phyloP scores from a whole-genome alignment of 768 basidiomycete genomes.

The Pholiota microspora region DNA sequence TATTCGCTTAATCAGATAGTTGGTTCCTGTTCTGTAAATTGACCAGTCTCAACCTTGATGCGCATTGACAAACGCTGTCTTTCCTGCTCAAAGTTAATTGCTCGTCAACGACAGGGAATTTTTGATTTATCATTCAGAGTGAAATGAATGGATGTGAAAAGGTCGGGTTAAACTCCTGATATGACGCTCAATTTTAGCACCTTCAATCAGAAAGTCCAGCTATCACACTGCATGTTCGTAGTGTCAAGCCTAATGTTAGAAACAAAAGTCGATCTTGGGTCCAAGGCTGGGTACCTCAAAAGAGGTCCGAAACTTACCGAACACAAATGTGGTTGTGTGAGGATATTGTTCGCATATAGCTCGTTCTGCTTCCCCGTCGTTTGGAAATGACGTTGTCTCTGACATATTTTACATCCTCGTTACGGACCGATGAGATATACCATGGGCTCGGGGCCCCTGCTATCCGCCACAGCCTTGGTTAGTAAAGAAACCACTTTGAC shows the following conservation, averaged over 20 bases:
- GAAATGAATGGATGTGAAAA: conserved; percentile 3
- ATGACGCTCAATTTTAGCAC: neutral
- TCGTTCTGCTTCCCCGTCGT: conserved; percentile 1
- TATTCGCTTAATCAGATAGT: neutral
- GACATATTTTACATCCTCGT: neutral
- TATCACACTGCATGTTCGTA: neutral
- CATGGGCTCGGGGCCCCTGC: neutral
- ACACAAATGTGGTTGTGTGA: conserved; percentile 1
- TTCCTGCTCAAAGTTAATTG: too few relatives aligned
- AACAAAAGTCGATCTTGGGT: neutral
- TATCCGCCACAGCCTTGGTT: neutral
- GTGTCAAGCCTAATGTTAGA: neutral
- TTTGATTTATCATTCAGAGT: neutral
- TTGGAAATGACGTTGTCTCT: conserved; percentile 11
- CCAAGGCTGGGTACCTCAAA: neutral
- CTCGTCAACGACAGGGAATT: too few relatives aligned
- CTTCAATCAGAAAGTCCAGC: conserved; percentile 2
- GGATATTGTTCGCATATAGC: conserved; percentile 1
- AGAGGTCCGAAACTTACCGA: conserved; percentile 6
- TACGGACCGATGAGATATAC: neutral
- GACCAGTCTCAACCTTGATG: too few relatives aligned
- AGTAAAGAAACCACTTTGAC: neutral
- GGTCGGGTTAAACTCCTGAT: neutral
- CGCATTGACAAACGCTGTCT: too few relatives aligned
- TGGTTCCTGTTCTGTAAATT: neutral